These are phyloP conservation scores for Neotropicomus parvogracilis DNA, from an alignment of 1,284 basidiomycete genomes.

Conservation along the genomic window DNA sequence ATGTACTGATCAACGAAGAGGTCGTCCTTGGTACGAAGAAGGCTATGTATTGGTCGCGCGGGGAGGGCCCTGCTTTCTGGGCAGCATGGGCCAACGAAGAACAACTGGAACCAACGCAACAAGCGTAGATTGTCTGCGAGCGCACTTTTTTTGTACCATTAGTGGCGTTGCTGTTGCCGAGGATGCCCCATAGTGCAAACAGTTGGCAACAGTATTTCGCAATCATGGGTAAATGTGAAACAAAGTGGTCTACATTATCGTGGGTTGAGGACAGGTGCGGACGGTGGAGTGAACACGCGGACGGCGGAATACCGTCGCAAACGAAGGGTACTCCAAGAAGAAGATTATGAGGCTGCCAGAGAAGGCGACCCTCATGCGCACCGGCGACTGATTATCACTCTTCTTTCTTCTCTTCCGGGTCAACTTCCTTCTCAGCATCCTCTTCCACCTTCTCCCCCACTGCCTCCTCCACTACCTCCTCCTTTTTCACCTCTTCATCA, in stretches of 20 bases:
- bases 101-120: constrained; percentile 8
- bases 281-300: constrained; percentile 10
- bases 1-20: constrained; percentile 58
- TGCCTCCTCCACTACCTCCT: constrained; percentile 30
- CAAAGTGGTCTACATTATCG: constrained; percentile 33
- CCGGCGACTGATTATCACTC: constrained; percentile 16
- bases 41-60: constrained; percentile 60
- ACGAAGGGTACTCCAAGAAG: constrained; percentile 9
- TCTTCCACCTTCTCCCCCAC: constrained; percentile 32
- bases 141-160: not conserved
- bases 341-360: constrained; percentile 7
- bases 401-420: constrained; percentile 27
- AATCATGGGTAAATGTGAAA: constrained; percentile 28
- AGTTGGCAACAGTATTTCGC: constrained; percentile 23
- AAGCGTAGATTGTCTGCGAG: constrained; percentile 14
- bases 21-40: constrained; percentile 48
- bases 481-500: constrained; percentile 29
- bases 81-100: constrained; percentile 55
- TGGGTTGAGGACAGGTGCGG: constrained; percentile 7
- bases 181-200: not conserved
- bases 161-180: too few relatives aligned
- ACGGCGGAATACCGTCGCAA: constrained; percentile 5
- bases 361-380: constrained; percentile 1
- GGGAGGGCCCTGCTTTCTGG: constrained; percentile 52
- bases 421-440: constrained; percentile 30